Evolutionary conservation across 2,329 filamentous ascomycete species (phyloP), one percentile per base, ranked within the genome.

Genomic region (Alternaria rosae): DNA sequence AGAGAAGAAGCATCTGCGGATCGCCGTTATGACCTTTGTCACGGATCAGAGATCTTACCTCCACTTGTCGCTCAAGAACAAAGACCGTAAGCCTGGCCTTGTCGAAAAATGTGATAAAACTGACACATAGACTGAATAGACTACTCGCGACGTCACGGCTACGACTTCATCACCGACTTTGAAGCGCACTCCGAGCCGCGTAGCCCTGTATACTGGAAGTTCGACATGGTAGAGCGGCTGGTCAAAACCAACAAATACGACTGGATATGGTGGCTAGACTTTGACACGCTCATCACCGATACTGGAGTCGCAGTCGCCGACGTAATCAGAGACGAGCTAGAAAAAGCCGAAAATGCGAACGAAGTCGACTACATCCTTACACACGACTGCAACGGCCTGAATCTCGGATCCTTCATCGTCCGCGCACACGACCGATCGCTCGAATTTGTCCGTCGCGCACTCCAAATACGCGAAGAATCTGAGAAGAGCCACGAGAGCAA

Each of bases 191-290:
- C 64, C 71, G 21, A 66, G 70, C 13, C 75, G 68, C 51, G 72
- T 66, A 28, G 72, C 73, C 12, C 54, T 8, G 70, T 75, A 25
- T 81, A 72, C 66, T 78, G 76, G 70, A 82, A 81, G 58, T 76
- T 78, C 57, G 69, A 79, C 62, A 80, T 81, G 76, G 70, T 76
- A 6, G 72, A 78, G 57, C 70, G 72, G n/a, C 64, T 79, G 15
- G 71, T 79, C 63, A 74, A 75, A 30, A 63, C 69, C 7, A 64
- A 66, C 42, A 75, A 74, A 59, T 77, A 78, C 59, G 77, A 81
- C 57, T 82, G 80, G 80, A 73, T 82, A 20, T 82, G 80, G 80
- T 81, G 79, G 78, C 64, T 81, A 10, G 79, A 82, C 63, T 80
- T 79, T 44, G 79, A 82, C 62, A 80, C 78, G 1, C 66, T 82